Percentiles rank a stretch among this genome's conserved stretches.
Evolutionary conservation across 176 grass and related monocot species (phyloP).

Genomic region (bread wheat (Triticum aestivum)): DNA sequence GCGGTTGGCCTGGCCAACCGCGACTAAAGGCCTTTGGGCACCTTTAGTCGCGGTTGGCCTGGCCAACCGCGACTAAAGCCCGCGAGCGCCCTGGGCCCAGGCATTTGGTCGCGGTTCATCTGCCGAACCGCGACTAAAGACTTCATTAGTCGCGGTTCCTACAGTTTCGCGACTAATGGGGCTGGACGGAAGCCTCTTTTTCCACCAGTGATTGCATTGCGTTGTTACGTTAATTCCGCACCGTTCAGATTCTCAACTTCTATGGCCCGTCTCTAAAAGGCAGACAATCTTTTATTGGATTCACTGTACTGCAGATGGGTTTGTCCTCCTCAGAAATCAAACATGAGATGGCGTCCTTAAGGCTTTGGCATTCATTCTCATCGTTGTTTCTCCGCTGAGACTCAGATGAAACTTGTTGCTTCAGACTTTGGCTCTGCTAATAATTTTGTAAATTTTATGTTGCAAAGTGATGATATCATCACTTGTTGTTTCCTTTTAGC

Average conservation of each 20-base stretch:
- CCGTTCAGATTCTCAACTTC: constrained; percentile 47
- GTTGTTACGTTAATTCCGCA: constrained; percentile 40
- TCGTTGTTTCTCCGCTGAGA: constrained; percentile 51
- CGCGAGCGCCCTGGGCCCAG: too few relatives aligned
- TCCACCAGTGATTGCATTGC: too few relatives aligned
- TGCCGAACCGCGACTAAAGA: too few relatives aligned
- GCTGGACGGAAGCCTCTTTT: too few relatives aligned
- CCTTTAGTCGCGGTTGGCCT: too few relatives aligned
- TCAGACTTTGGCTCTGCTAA: constrained; percentile 44
- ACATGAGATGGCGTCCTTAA: constrained; percentile 37
- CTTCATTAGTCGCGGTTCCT: too few relatives aligned
- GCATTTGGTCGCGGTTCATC: too few relatives aligned
- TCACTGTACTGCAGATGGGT: constrained; percentile 35
- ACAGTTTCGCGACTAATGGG: too few relatives aligned
- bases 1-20: too few relatives aligned
- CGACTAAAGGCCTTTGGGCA: too few relatives aligned
- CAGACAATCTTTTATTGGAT: constrained; percentile 41
- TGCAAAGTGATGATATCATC: constrained; percentile 37
- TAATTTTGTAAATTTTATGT: constrained; percentile 48
- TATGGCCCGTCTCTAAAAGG: constrained; percentile 36
- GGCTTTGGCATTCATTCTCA: constrained; percentile 45
- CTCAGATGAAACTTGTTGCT: constrained; percentile 44
- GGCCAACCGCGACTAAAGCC: too few relatives aligned
- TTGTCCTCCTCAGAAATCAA: constrained; percentile 50
- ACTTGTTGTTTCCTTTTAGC: constrained; percentile 16